These are phyloP conservation scores for Solanum pennellii DNA, from an alignment of 257 asterid genomes.

Conservation along the genomic window DNA sequence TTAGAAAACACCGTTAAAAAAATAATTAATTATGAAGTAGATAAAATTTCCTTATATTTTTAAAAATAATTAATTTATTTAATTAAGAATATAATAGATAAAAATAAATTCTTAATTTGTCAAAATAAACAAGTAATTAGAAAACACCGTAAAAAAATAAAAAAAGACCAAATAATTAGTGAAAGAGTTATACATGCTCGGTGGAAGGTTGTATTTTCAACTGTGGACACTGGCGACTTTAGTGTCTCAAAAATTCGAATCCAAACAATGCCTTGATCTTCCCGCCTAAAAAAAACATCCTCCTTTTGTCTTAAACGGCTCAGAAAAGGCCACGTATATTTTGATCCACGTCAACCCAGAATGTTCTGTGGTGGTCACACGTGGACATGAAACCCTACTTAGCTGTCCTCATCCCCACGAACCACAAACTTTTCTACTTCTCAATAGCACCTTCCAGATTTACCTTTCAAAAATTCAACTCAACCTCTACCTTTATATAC, in stretches of 20 bases:
- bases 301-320: background rate
- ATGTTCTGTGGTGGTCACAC: background rate
- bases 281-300: background rate
- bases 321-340: background rate
- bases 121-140: no score
- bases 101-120: no score
- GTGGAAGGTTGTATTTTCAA: background rate
- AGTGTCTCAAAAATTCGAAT: background rate
- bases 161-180: no score
- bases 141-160: no score
- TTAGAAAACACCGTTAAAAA: no score
- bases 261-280: background rate
- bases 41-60: no score
- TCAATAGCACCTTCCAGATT: background rate
- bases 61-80: no score
- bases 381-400: background rate
- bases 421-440: background rate
- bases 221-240: background rate
- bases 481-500: background rate
- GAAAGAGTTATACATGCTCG: no score
- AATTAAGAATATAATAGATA: no score
- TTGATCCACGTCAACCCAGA: background rate
- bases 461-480: background rate
- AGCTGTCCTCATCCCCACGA: background rate
- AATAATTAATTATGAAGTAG: no score